Evolutionary conservation across 306 rosid species (phyloP).

Genomic region (Nissolia schottii): DNA sequence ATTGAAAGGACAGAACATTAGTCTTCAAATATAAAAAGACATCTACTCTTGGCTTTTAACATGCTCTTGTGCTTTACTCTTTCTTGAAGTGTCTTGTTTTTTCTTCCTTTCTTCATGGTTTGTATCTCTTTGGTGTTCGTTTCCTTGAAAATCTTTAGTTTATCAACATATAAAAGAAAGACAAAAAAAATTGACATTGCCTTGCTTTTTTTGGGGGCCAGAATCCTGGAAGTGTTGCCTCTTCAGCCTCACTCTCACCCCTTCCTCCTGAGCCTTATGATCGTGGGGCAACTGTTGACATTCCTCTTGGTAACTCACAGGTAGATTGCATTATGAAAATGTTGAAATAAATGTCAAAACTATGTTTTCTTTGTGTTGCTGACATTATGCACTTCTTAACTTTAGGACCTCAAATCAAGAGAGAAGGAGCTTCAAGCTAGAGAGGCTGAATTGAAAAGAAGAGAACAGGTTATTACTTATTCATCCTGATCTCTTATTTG

Average conservation of each 20-base stretch:
- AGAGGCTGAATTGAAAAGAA: conserved; percentile 85
- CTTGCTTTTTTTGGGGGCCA: conserved; percentile 15
- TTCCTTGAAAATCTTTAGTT: background rate
- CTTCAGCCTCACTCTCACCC: conserved; percentile 53
- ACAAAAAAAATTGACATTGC: background rate
- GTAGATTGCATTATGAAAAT: conserved; percentile 31
- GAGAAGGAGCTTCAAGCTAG: conserved; percentile 82
- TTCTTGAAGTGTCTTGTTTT: background rate
- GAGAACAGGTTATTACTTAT: conserved; percentile 88
- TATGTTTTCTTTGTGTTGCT: background rate
- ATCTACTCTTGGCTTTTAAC: background rate
- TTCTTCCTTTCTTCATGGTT: background rate
- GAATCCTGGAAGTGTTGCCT: conserved; percentile 43
- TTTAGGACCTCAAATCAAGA: conserved; percentile 61
- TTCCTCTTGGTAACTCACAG: conserved; percentile 48
- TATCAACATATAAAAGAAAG: background rate
- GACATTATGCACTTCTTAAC: background rate
- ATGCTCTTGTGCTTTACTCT: background rate
- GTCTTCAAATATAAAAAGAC: background rate
- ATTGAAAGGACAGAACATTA: background rate
- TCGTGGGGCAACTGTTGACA: conserved; percentile 64
- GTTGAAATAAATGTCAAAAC: conserved; percentile 16
- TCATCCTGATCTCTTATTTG: conserved; percentile 18
- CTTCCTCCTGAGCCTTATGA: conserved; percentile 77
- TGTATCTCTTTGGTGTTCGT: background rate